A percentile compares a stretch with the other conserved stretches of the same genome.
Evolutionary conservation across 2,329 filamentous ascomycete genomes (phyloP).

Genomic region (Diaporthe eres): DNA sequence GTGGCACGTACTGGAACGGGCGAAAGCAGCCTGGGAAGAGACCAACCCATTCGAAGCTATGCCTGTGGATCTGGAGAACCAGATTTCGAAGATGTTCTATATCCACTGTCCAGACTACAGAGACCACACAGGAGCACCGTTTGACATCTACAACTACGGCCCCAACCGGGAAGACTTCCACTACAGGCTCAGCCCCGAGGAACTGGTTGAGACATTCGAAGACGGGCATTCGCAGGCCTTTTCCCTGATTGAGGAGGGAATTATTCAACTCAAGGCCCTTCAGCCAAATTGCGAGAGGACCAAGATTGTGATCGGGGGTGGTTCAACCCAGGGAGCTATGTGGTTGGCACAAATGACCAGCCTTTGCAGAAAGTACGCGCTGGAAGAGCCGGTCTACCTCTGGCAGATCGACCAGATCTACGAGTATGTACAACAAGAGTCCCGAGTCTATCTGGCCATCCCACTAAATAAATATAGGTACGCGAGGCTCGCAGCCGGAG

Average conservation of each 20-base stretch:
- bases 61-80: neutral
- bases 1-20: neutral
- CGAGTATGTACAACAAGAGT: neutral
- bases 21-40: accelerated
- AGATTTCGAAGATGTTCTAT: neutral
- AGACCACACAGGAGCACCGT: neutral
- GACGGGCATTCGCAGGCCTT: neutral
- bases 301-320: neutral
- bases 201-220: neutral
- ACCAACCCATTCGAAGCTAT: accelerated
- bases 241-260: neutral
- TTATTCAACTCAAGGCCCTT: neutral
- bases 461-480: neutral
- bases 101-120: neutral
- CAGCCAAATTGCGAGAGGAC: neutral
- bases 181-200: neutral
- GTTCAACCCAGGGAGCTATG: neutral
- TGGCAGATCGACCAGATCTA: neutral
- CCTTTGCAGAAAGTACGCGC: neutral
- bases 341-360: neutral
- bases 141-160: neutral
- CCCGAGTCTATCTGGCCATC: accelerated
- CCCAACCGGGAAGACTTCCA: neutral
- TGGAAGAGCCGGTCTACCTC: neutral
- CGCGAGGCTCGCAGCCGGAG: neutral